Conservation (phyloP, 371 early-diverging fungal genomes). For the Actinomucor elegans region DNA sequence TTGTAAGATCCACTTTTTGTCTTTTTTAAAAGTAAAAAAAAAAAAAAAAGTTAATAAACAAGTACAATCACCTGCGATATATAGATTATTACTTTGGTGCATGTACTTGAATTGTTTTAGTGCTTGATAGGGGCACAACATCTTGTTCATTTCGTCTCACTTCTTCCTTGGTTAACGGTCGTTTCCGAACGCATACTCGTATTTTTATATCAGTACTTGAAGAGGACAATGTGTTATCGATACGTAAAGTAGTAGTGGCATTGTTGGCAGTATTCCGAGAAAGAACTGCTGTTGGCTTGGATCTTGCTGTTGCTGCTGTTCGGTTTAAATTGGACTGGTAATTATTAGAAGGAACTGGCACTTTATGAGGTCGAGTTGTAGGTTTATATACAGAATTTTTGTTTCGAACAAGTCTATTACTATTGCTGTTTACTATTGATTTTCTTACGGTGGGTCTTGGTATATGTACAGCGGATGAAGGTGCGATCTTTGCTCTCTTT, state of each 20-base stretch:
- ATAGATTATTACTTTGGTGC: conserved; percentile 60
- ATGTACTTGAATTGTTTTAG: conserved; percentile 75
- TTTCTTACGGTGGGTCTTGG: too few relatives aligned
- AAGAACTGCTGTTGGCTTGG: not conserved
- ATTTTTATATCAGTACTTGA: conserved; percentile 44
- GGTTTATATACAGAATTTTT: not conserved
- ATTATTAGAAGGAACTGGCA: not conserved
- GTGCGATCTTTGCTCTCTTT: not conserved
- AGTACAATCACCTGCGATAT: not conserved
- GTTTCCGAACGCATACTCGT: conserved; percentile 95
- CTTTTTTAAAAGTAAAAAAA: conserved; percentile 46
- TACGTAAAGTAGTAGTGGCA: not conserved
- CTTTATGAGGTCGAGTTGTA: not conserved
- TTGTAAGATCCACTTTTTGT: conserved; percentile 94
- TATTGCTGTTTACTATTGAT: not conserved
- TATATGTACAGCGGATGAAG: too few relatives aligned
- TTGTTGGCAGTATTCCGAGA: not conserved
- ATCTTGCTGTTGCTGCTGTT: not conserved
- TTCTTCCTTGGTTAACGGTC: conserved; percentile 90
- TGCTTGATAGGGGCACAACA: conserved; percentile 67
- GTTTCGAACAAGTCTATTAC: not conserved
- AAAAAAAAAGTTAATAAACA: not conserved
- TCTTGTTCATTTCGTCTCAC: conserved; percentile 70
- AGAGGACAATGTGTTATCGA: not conserved
- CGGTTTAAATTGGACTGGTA: not conserved